phyloP scores from a whole-genome alignment of 1,139 yeast genomes.

The Pichia norvegensis region DNA sequence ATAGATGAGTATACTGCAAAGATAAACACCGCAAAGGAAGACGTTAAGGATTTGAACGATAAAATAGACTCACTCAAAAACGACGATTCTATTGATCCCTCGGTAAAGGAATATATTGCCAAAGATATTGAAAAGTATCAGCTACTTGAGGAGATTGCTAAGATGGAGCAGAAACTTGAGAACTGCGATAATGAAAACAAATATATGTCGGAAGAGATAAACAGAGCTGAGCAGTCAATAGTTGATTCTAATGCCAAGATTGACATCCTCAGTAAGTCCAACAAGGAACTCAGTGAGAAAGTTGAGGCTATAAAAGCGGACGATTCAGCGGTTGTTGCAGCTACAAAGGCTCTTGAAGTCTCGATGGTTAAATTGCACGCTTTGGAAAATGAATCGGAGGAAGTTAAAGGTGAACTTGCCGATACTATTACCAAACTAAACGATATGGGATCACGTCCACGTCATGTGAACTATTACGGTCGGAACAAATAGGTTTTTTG shows the following conservation, averaged over 20 bases:
- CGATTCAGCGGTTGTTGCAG: conserved; percentile 2
- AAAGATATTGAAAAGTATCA: conserved; percentile 29
- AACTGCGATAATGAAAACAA: conserved; percentile 45
- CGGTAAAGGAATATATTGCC: conserved; percentile 26
- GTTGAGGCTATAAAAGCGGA: conserved; percentile 8
- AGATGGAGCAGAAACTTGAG: conserved; percentile 34
- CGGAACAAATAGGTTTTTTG: conserved; percentile 2
- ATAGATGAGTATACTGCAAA: conserved; percentile 15
- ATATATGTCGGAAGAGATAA: conserved; percentile 61
- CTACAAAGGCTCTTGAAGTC: not conserved
- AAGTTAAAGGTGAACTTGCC: conserved; percentile 2
- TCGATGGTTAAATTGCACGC: not conserved
- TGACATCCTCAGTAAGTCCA: conserved; percentile 5
- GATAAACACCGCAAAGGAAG: conserved; percentile 22
- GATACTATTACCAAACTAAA: conserved; percentile 1
- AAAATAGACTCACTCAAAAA: not conserved
- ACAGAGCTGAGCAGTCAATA: conserved; percentile 50
- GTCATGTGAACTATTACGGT: conserved; percentile 10
- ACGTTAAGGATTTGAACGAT: conserved; percentile 19
- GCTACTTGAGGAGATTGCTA: conserved; percentile 36
- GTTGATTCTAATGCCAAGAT: conserved; percentile 35
- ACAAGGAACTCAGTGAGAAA: not conserved
- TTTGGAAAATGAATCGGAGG: not conserved
- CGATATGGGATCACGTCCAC: conserved; percentile 10
- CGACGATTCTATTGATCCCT: not conserved